phyloP scores from a whole-genome alignment of 768 basidiomycete species.

The Mycena kentingensis region DNA sequence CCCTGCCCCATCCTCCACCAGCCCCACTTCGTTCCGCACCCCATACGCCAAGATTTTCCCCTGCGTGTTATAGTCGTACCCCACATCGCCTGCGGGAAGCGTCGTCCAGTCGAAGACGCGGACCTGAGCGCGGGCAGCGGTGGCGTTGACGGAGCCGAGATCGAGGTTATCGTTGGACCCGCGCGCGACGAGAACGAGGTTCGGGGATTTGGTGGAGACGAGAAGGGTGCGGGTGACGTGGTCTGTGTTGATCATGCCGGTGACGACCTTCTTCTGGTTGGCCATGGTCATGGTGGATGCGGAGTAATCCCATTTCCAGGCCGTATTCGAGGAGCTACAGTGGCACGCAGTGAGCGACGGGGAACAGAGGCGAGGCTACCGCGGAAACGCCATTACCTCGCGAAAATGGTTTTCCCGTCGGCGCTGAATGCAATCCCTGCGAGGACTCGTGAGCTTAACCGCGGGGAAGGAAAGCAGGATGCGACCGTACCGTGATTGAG shows the following conservation, averaged over 20 bases:
- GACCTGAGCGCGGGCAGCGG: slow-evolving; percentile 16
- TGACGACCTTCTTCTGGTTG: slow-evolving; percentile 20
- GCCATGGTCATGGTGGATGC: slow-evolving; percentile 12
- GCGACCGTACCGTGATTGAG: neutral
- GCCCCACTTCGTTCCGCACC: slow-evolving; percentile 19
- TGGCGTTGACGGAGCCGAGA: slow-evolving; percentile 6
- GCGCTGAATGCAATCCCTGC: neutral
- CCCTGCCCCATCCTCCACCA: slow-evolving; percentile 20
- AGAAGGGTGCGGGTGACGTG: slow-evolving; percentile 21
- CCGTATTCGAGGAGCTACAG: slow-evolving; percentile 12
- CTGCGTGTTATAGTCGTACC: slow-evolving; percentile 1
- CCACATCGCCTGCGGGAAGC: slow-evolving; percentile 6
- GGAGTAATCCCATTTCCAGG: slow-evolving; percentile 23
- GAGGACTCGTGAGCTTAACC: no score
- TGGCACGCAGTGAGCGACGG: neutral
- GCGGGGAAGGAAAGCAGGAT: no score
- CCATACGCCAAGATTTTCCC: slow-evolving; percentile 10
- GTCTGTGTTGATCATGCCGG: slow-evolving; percentile 21
- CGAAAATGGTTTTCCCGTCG: neutral
- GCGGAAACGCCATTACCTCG: neutral
- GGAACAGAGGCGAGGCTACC: no score
- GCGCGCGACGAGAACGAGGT: slow-evolving; percentile 13
- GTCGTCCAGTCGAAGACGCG: slow-evolving; percentile 19
- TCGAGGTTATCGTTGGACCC: slow-evolving; percentile 21
- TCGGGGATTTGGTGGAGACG: slow-evolving; percentile 19